Percentiles rank a stretch among this genome's conserved stretches.
Evolutionary conservation across 2,329 filamentous ascomycete species (phyloP).

Genomic region (Sclerotinia subarctica): DNA sequence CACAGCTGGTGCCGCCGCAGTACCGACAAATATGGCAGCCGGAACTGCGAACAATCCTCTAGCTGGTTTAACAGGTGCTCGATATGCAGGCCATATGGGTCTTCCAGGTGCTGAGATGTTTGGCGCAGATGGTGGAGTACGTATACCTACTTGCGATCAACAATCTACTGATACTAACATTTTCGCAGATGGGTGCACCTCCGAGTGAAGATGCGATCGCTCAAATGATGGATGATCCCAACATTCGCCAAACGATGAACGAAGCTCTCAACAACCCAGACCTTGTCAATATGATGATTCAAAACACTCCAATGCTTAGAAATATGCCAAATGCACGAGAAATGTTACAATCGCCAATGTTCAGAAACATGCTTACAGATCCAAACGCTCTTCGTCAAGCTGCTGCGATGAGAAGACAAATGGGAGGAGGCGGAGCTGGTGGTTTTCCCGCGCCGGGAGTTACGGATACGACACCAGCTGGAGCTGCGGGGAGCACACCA

Average conservation of each 20-base stretch:
- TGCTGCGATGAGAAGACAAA: constrained; percentile 74
- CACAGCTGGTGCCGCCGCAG: constrained; percentile 48
- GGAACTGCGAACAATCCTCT: constrained; percentile 85
- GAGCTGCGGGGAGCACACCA: constrained; percentile 38
- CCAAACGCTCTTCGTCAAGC: constrained; percentile 80
- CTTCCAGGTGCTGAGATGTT: constrained; percentile 86
- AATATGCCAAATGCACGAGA: constrained; percentile 71
- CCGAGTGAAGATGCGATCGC: constrained; percentile 77
- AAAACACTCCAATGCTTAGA: constrained; percentile 80
- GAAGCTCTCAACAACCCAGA: constrained; percentile 94
- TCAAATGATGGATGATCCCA: constrained; percentile 83
- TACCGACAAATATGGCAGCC: constrained; percentile 75
- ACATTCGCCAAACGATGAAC: constrained; percentile 82
- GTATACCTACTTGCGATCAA: constrained; percentile 41
- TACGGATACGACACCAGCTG: constrained; percentile 73
- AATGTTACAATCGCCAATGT: constrained; percentile 82
- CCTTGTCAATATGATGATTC: constrained; percentile 91
- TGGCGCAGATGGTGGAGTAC: constrained; percentile 88
- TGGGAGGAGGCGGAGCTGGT: constrained; percentile 51
- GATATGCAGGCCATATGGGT: constrained; percentile 88
- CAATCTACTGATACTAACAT: constrained; percentile 28
- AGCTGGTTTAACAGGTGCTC: constrained; percentile 83
- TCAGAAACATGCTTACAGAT: constrained; percentile 90
- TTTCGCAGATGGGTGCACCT: constrained; percentile 78
- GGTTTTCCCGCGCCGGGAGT: constrained; percentile 87